Conservation (phyloP, 192 early-diverging fungal genomes). For the Backusella luteola region DNA sequence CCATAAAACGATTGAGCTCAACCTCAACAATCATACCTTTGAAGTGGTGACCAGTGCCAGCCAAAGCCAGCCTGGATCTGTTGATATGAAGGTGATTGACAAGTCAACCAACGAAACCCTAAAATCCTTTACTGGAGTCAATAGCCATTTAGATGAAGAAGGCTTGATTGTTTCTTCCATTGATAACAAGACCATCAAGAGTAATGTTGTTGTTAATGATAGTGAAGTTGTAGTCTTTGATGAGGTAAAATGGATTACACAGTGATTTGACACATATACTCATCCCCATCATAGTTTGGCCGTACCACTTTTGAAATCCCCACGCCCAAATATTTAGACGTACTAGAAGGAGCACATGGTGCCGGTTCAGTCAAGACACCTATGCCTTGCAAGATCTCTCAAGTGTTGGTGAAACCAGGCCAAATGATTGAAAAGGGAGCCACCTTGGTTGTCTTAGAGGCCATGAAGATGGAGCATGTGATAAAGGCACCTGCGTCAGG, state of each 20-base stretch:
- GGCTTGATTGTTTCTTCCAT: constrained; percentile 58
- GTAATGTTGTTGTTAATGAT: constrained; percentile 62
- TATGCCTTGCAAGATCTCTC: constrained; percentile 97
- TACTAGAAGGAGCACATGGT: constrained; percentile 40
- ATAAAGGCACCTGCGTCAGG: constrained; percentile 80
- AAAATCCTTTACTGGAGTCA: constrained; percentile 34
- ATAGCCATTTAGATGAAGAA: constrained; percentile 43
- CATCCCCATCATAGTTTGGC: constrained; percentile 35
- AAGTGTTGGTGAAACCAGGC: constrained; percentile 72
- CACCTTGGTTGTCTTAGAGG: constrained; percentile 84
- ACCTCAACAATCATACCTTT: constrained; percentile 36
- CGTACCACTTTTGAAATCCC: constrained; percentile 54
- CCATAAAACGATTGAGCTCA: constrained; percentile 26
- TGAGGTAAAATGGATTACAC: constrained; percentile 33
- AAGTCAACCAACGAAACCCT: constrained; percentile 27
- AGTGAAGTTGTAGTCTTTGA: constrained; percentile 66
- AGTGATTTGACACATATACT: background rate
- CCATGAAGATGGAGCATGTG: constrained; percentile 99
- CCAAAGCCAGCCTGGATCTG: background rate
- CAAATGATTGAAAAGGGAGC: constrained; percentile 79
- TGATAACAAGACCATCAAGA: constrained; percentile 57
- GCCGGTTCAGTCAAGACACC: constrained; percentile 80
- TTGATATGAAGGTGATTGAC: constrained; percentile 39
- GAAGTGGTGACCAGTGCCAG: constrained; percentile 29
- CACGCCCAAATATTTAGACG: constrained; percentile 52